phyloP scores from a whole-genome alignment of 148 eudicot species.

The Silene conica region DNA sequence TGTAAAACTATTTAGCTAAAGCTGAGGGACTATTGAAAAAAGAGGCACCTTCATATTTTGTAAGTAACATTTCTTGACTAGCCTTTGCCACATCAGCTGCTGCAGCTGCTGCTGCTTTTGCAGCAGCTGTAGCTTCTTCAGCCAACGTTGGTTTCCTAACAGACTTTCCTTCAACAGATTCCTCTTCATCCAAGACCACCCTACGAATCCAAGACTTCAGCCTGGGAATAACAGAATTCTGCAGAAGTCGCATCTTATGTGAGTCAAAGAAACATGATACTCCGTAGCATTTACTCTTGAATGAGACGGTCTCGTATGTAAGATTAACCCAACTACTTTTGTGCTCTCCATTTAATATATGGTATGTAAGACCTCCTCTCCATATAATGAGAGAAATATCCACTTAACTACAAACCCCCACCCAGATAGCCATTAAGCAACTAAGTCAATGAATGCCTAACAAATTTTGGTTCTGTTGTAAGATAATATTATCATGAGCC shows the following conservation, averaged over 20 bases:
- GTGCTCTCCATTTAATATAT: no score
- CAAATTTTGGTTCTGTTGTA: no score
- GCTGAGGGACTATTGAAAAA: neutral
- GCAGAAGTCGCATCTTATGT: slow-evolving; percentile 17
- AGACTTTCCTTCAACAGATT: slow-evolving; percentile 23
- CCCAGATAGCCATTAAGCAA: no score
- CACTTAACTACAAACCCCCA: no score
- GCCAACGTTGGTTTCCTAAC: slow-evolving; percentile 49
- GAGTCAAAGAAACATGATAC: neutral
- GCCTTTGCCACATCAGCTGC: slow-evolving; percentile 86
- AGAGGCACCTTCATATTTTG: slow-evolving; percentile 62
- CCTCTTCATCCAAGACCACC: slow-evolving; percentile 61
- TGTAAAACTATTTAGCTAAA: neutral
- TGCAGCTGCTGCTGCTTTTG: slow-evolving; percentile 85
- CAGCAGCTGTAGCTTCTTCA: slow-evolving; percentile 88
- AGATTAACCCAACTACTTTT: no score
- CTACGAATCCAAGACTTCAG: slow-evolving; percentile 89
- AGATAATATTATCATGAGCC: no score
- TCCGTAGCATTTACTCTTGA: no score
- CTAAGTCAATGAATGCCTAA: no score
- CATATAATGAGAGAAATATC: no score
- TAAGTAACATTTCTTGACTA: slow-evolving; percentile 73
- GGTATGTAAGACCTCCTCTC: no score
- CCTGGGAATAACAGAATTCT: slow-evolving; percentile 71
- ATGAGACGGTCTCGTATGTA: no score